Percentiles rank a stretch among this genome's conserved stretches.
These are phyloP conservation scores for Pilasporangium apinafurcum DNA, from an alignment of 352 stramenopile species.

Conservation along the genomic window DNA sequence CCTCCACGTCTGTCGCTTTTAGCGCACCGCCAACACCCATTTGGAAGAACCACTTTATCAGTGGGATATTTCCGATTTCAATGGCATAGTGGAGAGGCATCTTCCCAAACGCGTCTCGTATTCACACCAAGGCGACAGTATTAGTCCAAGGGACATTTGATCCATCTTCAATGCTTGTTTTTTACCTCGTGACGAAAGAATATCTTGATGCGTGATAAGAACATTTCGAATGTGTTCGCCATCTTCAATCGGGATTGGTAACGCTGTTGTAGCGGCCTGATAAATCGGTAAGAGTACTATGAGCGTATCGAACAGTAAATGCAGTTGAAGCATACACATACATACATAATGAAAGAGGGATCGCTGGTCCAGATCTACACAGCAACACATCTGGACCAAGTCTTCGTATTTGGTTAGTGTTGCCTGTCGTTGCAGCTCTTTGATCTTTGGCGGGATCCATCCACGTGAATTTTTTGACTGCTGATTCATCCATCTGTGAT, in stretches of 20 bases:
- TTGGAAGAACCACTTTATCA: constrained; percentile 28
- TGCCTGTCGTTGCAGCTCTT: constrained; percentile 23
- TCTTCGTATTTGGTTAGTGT: constrained; percentile 16
- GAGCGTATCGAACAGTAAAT: too few relatives aligned
- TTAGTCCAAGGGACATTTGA: too few relatives aligned
- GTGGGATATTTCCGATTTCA: constrained; percentile 21
- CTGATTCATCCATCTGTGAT: constrained; percentile 6
- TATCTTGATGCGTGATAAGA: constrained; percentile 11
- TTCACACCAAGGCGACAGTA: background rate
- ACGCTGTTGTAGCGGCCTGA: constrained; percentile 10
- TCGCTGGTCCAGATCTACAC: constrained; percentile 24
- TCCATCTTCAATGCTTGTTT: too few relatives aligned
- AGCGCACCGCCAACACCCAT: constrained; percentile 17
- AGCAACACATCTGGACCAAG: constrained; percentile 21
- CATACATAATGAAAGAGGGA: constrained; percentile 59
- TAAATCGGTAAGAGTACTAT: background rate
- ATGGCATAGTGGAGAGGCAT: constrained; percentile 44
- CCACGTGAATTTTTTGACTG: constrained; percentile 2
- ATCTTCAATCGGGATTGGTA: constrained; percentile 4
- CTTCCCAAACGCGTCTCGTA: constrained; percentile 30
- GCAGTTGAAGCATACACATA: background rate
- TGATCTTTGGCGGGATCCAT: constrained; percentile 38
- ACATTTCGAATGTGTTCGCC: constrained; percentile 17
- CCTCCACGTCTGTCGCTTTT: constrained; percentile 17
- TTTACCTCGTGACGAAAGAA: constrained; percentile 24